Evolutionary conservation across 2,329 filamentous ascomycete genomes (phyloP).

Genomic region (Aspergillus carbonarius): DNA sequence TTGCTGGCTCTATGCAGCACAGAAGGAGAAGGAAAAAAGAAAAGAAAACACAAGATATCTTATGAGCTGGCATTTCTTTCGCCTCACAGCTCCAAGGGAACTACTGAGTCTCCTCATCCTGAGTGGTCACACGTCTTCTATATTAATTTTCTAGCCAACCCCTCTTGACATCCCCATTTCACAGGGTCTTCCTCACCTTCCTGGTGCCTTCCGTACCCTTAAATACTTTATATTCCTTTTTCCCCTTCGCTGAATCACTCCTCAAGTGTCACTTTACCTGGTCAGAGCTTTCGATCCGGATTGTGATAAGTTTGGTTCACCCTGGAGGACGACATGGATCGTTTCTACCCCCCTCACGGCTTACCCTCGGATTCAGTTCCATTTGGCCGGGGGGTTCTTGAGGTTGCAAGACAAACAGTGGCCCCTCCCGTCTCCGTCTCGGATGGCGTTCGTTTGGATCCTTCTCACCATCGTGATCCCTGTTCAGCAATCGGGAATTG

Average conservation of each 20-base stretch:
- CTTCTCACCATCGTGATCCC: slow-evolving; percentile 18
- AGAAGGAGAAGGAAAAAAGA: background rate
- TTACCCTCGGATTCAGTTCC: slow-evolving; percentile 22
- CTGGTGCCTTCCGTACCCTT: background rate
- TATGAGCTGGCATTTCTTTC: slow-evolving; percentile 14
- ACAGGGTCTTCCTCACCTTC: background rate
- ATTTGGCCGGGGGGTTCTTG: slow-evolving; percentile 24
- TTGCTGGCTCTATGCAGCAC: background rate
- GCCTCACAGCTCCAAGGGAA: slow-evolving; percentile 21
- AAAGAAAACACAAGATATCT: background rate
- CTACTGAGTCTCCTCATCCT: slow-evolving; percentile 9
- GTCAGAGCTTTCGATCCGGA: background rate
- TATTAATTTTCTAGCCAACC: slow-evolving; percentile 4
- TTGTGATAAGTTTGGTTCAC: slow-evolving; percentile 1
- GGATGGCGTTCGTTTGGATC: slow-evolving; percentile 14
- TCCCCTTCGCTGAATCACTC: background rate
- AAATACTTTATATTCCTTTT: slow-evolving; percentile 1
- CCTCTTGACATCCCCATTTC: background rate
- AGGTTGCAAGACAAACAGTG: slow-evolving; percentile 20
- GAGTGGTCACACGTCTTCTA: slow-evolving; percentile 19
- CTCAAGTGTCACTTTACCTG: background rate
- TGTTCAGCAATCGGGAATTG: slow-evolving; percentile 20
- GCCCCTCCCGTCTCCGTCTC: slow-evolving; percentile 11
- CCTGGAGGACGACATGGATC: slow-evolving; percentile 24
- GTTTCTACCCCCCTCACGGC: slow-evolving; percentile 18